Percentiles rank a stretch among this genome's conserved stretches.
Evolutionary conservation across 2,329 filamentous ascomycete species (phyloP).

Genomic region (Arthrocladium fulminans): DNA sequence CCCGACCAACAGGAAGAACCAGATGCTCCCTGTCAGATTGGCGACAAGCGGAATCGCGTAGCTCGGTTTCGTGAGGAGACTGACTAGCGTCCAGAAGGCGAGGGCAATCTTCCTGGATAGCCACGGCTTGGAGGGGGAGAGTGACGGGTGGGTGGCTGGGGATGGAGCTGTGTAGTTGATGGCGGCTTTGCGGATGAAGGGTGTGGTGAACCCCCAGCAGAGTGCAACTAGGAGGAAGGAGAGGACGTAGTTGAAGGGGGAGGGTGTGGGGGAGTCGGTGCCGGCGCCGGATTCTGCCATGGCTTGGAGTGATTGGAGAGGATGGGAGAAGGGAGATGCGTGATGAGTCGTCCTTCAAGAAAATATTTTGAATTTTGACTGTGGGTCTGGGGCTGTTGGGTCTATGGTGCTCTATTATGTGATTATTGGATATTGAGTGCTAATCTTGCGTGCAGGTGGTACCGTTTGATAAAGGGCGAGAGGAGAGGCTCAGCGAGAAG

Average conservation of each 20-base stretch:
- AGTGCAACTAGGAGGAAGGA: conserved; percentile 85
- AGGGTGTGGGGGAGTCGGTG: no score
- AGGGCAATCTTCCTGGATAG: conserved; percentile 54
- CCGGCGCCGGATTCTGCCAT: not conserved
- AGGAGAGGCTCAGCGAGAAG: no score
- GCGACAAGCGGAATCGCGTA: conserved; percentile 79
- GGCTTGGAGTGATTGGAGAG: not conserved
- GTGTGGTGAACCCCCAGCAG: conserved; percentile 82
- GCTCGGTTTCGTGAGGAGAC: conserved; percentile 68
- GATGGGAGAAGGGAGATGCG: not conserved
- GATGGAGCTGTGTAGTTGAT: conserved; percentile 58
- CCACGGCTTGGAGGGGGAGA: conserved; percentile 42
- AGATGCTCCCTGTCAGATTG: conserved; percentile 86
- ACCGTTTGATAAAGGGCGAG: no score
- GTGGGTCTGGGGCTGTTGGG: no score
- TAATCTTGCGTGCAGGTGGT: no score
- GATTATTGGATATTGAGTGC: no score
- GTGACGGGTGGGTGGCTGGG: conserved; percentile 24
- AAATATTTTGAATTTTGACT: no score
- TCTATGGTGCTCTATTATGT: no score
- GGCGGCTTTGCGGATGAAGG: conserved; percentile 83
- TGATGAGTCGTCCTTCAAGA: no score
- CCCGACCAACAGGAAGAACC: conserved; percentile 93
- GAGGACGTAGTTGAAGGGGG: conserved; percentile 66
- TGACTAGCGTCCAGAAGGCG: conserved; percentile 64